Conservation (phyloP, 1,284 basidiomycete genomes). For the Boletus sp. region DNA sequence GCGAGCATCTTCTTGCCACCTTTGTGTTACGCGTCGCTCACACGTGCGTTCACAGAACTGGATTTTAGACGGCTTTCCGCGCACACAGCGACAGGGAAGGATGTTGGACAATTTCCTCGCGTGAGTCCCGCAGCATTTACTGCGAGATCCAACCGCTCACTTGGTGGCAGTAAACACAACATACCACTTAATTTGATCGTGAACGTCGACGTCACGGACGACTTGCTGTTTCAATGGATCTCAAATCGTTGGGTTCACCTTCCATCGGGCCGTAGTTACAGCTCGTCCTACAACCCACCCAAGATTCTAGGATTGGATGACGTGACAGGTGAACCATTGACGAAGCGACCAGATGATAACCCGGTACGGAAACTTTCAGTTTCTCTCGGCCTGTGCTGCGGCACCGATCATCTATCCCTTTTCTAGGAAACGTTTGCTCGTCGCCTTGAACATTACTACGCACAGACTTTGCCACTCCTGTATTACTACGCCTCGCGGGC, state of each 20-base stretch:
- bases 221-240: conserved; percentile 84
- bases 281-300: conserved; percentile 86
- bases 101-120: conserved; percentile 72
- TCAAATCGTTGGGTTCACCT: conserved; percentile 91
- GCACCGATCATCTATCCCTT: conserved; percentile 7
- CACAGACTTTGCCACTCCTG: conserved; percentile 80
- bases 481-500: conserved; percentile 59
- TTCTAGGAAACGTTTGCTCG: conserved; percentile 79
- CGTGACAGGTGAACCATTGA: conserved; percentile 87
- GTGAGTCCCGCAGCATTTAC: conserved; percentile 36
- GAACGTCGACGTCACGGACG: conserved; percentile 87
- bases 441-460: conserved; percentile 79
- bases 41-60: conserved; percentile 54
- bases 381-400: neutral
- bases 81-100: conserved; percentile 85
- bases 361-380: conserved; percentile 53
- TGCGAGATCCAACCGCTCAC: neutral
- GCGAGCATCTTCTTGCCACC: conserved; percentile 32
- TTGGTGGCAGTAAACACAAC: conserved; percentile 43
- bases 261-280: conserved; percentile 90
- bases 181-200: conserved; percentile 79
- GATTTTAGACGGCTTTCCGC: conserved; percentile 95
- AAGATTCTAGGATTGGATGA: conserved; percentile 85
- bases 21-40: conserved; percentile 11
- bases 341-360: conserved; percentile 88